Percentiles rank a stretch among this genome's conserved stretches.
These are phyloP conservation scores for Dacryopinax spathularia DNA, from an alignment of 768 basidiomycete genomes.

Conservation along the genomic window DNA sequence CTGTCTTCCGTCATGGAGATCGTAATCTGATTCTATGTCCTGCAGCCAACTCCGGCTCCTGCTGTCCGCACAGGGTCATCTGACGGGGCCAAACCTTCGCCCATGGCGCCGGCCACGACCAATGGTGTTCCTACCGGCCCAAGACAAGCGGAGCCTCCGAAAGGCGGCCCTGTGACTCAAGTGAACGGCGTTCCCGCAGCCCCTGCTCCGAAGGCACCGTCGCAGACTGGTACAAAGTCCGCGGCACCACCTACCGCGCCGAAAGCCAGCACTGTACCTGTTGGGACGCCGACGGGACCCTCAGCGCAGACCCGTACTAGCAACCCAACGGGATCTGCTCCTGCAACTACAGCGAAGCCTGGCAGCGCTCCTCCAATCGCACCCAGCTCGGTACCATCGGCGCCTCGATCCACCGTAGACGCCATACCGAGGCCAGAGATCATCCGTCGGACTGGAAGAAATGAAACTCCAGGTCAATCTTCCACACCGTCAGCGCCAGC, in stretches of 20 bases:
- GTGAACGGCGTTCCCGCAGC: neutral
- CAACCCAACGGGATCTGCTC: neutral
- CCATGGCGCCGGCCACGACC: neutral
- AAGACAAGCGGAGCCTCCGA: neutral
- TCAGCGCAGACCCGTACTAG: neutral
- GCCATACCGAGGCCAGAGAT: neutral
- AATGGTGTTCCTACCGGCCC: slow-evolving; percentile 3
- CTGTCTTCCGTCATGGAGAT: slow-evolving; percentile 7
- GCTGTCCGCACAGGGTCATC: neutral
- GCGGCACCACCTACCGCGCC: neutral
- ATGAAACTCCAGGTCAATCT: neutral
- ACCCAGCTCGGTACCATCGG: neutral
- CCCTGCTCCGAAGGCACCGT: neutral
- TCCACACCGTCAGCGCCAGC: slow-evolving; percentile 4
- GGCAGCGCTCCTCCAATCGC: neutral
- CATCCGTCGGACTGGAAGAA: slow-evolving; percentile 7
- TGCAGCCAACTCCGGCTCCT: neutral
- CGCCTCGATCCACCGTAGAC: neutral
- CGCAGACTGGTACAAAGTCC: neutral
- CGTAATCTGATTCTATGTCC: neutral
- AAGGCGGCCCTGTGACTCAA: neutral
- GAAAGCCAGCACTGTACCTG: neutral
- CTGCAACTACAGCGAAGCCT: neutral
- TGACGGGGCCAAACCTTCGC: neutral
- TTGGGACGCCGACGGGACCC: neutral